Percentiles rank a stretch among this genome's conserved stretches.
Conservation (phyloP, 148 eudicot species). For the Amaranthus palmeri region DNA sequence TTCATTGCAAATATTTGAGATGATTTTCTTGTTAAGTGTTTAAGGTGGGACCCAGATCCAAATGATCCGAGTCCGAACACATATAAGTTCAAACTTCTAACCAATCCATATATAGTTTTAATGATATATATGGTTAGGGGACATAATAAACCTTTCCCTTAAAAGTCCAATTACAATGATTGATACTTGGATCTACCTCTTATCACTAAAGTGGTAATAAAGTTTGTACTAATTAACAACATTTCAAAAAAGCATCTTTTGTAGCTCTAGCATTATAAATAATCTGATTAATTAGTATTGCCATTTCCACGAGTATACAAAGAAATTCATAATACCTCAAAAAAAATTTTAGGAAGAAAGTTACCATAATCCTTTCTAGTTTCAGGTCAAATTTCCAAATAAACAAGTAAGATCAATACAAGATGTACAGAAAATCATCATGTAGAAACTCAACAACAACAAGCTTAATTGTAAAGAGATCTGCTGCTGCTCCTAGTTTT, state of each 20-base stretch:
- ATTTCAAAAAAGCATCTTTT: neutral
- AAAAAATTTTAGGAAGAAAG: neutral
- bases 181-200: neutral
- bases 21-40: too few relatives aligned
- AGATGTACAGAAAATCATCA: constrained; percentile 25
- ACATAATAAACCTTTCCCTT: neutral
- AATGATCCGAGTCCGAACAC: too few relatives aligned
- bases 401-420: neutral
- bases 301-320: constrained; percentile 15
- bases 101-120: too few relatives aligned
- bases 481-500: constrained; percentile 9
- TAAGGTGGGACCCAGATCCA: too few relatives aligned
- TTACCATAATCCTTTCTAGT: neutral
- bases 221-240: neutral
- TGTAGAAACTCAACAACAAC: constrained; percentile 19
- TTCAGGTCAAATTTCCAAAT: too few relatives aligned
- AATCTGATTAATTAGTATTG: neutral
- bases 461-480: constrained; percentile 10
- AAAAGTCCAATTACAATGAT: neutral
- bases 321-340: neutral
- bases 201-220: neutral
- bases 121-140: too few relatives aligned
- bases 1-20: too few relatives aligned
- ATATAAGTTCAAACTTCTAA: too few relatives aligned
- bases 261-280: constrained; percentile 18